Evolutionary conservation across 305 asterid genomes (phyloP).

Genomic region (Fraxinus latifolia): DNA sequence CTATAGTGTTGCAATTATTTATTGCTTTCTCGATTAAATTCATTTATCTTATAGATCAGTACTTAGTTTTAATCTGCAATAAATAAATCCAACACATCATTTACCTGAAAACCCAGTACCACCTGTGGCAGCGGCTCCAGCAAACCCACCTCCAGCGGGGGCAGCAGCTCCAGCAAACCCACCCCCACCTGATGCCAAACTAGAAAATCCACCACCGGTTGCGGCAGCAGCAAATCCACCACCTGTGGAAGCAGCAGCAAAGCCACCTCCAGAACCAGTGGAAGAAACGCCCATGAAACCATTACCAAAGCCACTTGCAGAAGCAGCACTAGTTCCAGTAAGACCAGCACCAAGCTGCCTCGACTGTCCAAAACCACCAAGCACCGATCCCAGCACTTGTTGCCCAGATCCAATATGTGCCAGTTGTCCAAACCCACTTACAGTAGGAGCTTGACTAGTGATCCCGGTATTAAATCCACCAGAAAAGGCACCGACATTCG

Average conservation of each 20-base stretch:
- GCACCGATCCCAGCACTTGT: slow-evolving; percentile 82
- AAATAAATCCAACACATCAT: background rate
- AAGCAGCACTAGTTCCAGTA: slow-evolving; percentile 54
- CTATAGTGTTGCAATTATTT: background rate
- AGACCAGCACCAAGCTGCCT: slow-evolving; percentile 83
- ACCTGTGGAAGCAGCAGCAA: slow-evolving; percentile 46
- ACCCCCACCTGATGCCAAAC: slow-evolving; percentile 37
- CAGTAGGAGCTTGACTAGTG: slow-evolving; percentile 50
- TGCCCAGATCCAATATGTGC: slow-evolving; percentile 77
- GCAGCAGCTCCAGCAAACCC: slow-evolving; percentile 29
- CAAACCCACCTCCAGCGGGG: slow-evolving; percentile 14
- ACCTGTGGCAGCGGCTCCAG: slow-evolving; percentile 14
- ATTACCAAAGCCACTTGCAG: slow-evolving; percentile 52
- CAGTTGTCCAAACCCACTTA: slow-evolving; percentile 76
- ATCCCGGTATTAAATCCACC: slow-evolving; percentile 52
- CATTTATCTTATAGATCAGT: background rate
- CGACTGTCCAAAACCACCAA: slow-evolving; percentile 94
- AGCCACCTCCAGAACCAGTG: slow-evolving; percentile 64
- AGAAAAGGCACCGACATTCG: slow-evolving; percentile 40
- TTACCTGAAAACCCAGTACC: slow-evolving; percentile 32
- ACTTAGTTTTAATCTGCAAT: background rate
- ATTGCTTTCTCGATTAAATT: background rate
- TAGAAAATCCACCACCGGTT: slow-evolving; percentile 46
- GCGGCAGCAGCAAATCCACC: slow-evolving; percentile 64
- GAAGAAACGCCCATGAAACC: slow-evolving; percentile 36